Percentiles rank a stretch among this genome's conserved stretches.
These are phyloP conservation scores for Goffeauzyma gilvescens DNA, from an alignment of 768 basidiomycete genomes.

Conservation along the genomic window DNA sequence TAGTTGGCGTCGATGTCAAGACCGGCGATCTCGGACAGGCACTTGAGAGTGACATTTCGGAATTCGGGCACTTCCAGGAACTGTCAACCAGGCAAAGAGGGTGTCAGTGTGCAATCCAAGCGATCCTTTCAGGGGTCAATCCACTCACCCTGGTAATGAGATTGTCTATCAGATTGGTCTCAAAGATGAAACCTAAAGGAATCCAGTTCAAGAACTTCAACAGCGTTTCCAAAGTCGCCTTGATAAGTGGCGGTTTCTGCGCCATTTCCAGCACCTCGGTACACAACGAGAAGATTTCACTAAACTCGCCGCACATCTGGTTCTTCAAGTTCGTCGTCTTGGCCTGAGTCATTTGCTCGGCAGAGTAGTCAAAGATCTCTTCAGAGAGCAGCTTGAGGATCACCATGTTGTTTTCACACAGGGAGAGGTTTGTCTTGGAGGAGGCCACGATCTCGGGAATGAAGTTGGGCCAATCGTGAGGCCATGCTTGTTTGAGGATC, in stretches of 20 bases:
- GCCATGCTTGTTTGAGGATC: constrained; percentile 99
- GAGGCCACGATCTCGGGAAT: constrained; percentile 93
- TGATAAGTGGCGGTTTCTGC: constrained; percentile 86
- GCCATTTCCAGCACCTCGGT: constrained; percentile 92
- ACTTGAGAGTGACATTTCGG: constrained; percentile 90
- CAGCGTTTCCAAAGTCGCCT: constrained; percentile 80
- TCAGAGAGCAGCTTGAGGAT: constrained; percentile 93
- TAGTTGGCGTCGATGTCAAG: constrained; percentile 91
- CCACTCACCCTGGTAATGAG: constrained; percentile 66
- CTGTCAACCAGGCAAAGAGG: not conserved
- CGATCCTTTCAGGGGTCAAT: constrained; percentile 7
- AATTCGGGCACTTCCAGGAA: constrained; percentile 94
- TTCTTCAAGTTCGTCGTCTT: constrained; percentile 96
- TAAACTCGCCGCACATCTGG: constrained; percentile 92
- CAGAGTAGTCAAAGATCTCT: constrained; percentile 96
- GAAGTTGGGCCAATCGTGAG: constrained; percentile 95
- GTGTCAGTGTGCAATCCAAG: not conserved
- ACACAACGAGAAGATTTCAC: constrained; percentile 93
- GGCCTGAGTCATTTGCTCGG: constrained; percentile 93
- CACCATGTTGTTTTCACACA: constrained; percentile 99
- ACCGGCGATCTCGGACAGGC: constrained; percentile 85
- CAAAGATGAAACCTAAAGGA: constrained; percentile 94
- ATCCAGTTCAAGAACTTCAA: constrained; percentile 98
- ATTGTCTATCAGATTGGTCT: constrained; percentile 89
- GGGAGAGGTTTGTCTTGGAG: constrained; percentile 81